phyloP scores from a whole-genome alignment of 148 eudicot genomes.

The Agrostemma githago region DNA sequence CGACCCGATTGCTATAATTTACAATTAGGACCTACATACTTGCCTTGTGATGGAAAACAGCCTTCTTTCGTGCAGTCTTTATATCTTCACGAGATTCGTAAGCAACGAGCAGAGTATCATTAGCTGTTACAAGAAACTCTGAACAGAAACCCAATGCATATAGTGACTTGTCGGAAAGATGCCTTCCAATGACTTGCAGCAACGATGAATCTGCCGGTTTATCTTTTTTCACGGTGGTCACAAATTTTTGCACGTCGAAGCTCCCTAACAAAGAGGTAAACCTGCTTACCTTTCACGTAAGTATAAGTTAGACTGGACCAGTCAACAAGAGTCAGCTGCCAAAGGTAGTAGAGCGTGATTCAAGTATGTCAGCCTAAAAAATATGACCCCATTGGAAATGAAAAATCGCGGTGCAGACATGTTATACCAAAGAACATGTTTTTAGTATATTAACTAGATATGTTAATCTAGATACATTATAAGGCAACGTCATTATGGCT shows the following conservation, averaged over 20 bases:
- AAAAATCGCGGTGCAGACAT: background rate
- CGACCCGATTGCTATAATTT: background rate
- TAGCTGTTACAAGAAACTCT: constrained; percentile 54
- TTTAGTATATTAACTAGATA: background rate
- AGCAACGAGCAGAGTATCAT: constrained; percentile 50
- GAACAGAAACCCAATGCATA: constrained; percentile 67
- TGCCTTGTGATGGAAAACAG: constrained; percentile 81
- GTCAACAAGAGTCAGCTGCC: background rate
- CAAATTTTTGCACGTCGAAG: constrained; percentile 71
- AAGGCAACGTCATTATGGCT: background rate
- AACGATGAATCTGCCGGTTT: constrained; percentile 42
- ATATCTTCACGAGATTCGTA: constrained; percentile 49
- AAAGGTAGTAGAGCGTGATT: background rate
- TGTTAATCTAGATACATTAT: background rate
- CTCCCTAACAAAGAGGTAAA: constrained; percentile 67
- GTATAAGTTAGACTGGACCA: constrained; percentile 33
- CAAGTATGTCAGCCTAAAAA: background rate
- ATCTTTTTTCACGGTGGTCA: constrained; percentile 39
- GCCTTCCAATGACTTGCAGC: constrained; percentile 47
- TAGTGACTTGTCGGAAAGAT: constrained; percentile 54
- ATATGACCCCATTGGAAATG: background rate
- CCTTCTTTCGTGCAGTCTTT: constrained; percentile 61
- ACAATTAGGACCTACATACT: constrained; percentile 25
- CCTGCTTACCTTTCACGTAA: constrained; percentile 49
- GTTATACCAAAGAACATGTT: background rate